Conservation (phyloP, 768 basidiomycete species). For the Leccinellum luteum region DNA sequence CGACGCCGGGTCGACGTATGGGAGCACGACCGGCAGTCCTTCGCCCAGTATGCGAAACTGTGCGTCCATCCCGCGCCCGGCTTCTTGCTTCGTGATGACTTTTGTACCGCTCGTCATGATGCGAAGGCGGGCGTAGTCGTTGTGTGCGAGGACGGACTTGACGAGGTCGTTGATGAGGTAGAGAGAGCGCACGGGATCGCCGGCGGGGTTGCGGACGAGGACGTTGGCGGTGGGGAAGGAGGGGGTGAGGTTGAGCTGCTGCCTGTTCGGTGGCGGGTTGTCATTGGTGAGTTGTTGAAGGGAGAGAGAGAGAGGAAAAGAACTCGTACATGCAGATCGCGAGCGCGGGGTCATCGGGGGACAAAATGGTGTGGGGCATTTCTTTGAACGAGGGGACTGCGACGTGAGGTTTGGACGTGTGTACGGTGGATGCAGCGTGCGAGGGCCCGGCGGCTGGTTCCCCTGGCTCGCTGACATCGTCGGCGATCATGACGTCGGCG, state of each 20-base stretch:
- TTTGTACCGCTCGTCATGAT: constrained; percentile 94
- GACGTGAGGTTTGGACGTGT: constrained; percentile 9
- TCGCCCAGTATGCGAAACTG: constrained; percentile 81
- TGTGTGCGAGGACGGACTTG: constrained; percentile 73
- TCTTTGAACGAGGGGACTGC: constrained; percentile 66
- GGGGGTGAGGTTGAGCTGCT: constrained; percentile 65
- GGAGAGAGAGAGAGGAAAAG: not conserved
- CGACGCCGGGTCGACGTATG: constrained; percentile 64
- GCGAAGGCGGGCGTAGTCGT: constrained; percentile 81
- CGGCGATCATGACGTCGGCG: not conserved
- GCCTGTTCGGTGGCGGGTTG: constrained; percentile 39
- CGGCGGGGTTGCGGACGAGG: constrained; percentile 83
- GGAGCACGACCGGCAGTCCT: constrained; percentile 80
- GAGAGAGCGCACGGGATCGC: constrained; percentile 70
- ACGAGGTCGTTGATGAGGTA: constrained; percentile 88
- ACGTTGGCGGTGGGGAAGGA: constrained; percentile 74
- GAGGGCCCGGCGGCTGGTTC: not conserved
- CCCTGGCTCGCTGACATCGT: constrained; percentile 1
- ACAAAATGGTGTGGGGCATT: constrained; percentile 85
- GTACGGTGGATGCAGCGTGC: not conserved
- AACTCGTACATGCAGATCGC: constrained; percentile 65
- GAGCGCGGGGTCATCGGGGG: constrained; percentile 67
- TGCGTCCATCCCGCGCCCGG: constrained; percentile 53
- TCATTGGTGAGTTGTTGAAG: not conserved
- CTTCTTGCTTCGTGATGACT: constrained; percentile 88